Evolutionary conservation across 169 alveolate species (phyloP).

Genomic region (Babesia ovis): DNA sequence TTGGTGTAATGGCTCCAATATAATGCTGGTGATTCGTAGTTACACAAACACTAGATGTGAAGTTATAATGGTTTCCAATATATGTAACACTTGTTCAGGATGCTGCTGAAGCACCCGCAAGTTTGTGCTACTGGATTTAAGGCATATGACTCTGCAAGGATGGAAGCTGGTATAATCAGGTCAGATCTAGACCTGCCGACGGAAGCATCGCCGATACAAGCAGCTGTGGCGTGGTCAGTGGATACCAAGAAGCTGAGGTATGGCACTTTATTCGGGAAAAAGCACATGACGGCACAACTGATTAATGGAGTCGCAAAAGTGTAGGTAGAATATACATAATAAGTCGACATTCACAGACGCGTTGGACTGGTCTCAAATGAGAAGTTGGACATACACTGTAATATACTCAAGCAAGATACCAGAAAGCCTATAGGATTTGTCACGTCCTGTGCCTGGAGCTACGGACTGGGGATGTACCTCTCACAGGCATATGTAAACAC

Average conservation of each 20-base stretch:
- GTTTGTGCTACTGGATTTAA: constrained; percentile 70
- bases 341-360: constrained; percentile 28
- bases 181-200: constrained; percentile 72
- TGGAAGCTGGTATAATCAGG: constrained; percentile 75
- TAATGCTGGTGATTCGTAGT: neutral
- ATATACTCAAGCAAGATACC: constrained; percentile 28
- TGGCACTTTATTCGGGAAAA: constrained; percentile 66
- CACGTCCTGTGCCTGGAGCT: constrained; percentile 59
- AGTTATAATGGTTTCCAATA: neutral
- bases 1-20: neutral
- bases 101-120: constrained; percentile 35
- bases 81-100: constrained; percentile 14
- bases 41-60: neutral
- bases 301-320: constrained; percentile 49
- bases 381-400: constrained; percentile 11
- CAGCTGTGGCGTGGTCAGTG: constrained; percentile 75
- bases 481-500: constrained; percentile 55
- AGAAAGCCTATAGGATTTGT: constrained; percentile 59
- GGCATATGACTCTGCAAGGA: constrained; percentile 70
- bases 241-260: constrained; percentile 67
- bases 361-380: constrained; percentile 52
- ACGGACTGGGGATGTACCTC: constrained; percentile 57
- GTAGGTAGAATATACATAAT: constrained; percentile 22
- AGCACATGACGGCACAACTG: constrained; percentile 45
- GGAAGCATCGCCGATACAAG: constrained; percentile 72